Conservation (phyloP, 352 stramenopile genomes). For the Globisporangium viniferum region DNA sequence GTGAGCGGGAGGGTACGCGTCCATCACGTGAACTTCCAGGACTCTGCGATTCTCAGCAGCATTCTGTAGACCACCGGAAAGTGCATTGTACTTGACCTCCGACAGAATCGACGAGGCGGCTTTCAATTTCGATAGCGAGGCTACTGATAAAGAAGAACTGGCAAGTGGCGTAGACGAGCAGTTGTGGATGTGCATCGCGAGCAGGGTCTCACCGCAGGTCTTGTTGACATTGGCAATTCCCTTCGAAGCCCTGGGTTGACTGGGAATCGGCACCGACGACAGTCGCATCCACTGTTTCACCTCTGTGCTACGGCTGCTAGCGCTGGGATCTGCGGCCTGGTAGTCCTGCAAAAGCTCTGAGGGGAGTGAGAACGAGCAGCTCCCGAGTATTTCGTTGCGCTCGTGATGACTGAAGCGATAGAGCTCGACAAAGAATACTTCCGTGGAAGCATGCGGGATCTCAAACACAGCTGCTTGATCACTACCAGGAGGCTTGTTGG, state of each 20-base stretch:
- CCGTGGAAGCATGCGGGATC: neutral
- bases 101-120: conserved; percentile 9
- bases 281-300: neutral
- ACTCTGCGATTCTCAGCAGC: conserved; percentile 3
- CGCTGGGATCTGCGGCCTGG: neutral
- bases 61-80: neutral
- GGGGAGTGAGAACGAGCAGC: conserved; percentile 7
- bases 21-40: conserved; percentile 8
- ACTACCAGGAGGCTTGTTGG: neutral
- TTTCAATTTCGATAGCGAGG: neutral
- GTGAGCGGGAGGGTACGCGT: conserved; percentile 6
- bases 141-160: neutral
- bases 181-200: neutral
- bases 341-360: neutral
- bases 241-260: neutral
- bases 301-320: neutral
- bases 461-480: neutral
- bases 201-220: neutral
- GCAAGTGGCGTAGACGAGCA: neutral
- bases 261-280: neutral
- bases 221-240: neutral
- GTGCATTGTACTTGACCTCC: neutral
- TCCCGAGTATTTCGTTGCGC: conserved; percentile 8
- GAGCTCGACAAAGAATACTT: conserved; percentile 17
- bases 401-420: conserved; percentile 13